These are phyloP conservation scores for Boletus vinaceobasis DNA, from an alignment of 768 basidiomycete species.

Conservation along the genomic window DNA sequence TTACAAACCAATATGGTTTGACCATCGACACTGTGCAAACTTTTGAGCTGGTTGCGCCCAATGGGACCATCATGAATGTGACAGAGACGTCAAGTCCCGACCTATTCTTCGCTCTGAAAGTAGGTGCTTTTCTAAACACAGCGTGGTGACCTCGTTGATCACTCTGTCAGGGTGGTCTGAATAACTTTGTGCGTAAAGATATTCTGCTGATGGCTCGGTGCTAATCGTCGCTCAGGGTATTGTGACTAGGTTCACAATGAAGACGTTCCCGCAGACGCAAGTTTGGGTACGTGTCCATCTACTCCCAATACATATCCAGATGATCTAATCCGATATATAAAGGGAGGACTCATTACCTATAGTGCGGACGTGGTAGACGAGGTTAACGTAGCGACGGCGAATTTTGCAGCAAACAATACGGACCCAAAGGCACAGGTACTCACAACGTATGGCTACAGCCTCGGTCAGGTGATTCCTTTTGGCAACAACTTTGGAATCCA, in stretches of 20 bases:
- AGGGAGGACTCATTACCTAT: conserved; percentile 51
- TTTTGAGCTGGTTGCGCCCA: conserved; percentile 49
- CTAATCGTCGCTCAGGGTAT: conserved; percentile 41
- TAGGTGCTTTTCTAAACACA: conserved; percentile 9
- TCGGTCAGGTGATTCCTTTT: not conserved
- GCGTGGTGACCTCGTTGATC: not conserved
- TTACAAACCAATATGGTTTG: conserved; percentile 59
- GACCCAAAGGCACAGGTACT: conserved; percentile 37
- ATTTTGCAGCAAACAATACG: conserved; percentile 8
- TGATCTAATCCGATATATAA: not conserved
- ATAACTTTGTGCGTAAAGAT: conserved; percentile 46
- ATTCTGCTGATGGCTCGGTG: not conserved
- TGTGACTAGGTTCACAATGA: conserved; percentile 55
- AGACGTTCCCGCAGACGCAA: conserved; percentile 48
- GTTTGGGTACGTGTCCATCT: conserved; percentile 50
- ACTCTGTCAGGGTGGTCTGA: conserved; percentile 49
- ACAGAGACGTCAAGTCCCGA: conserved; percentile 33
- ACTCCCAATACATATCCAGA: not conserved
- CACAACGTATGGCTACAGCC: conserved; percentile 37
- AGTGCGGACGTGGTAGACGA: conserved; percentile 4
- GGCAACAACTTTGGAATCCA: not conserved
- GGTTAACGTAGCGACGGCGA: conserved; percentile 17
- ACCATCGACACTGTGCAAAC: conserved; percentile 52
- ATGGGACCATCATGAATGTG: conserved; percentile 40
- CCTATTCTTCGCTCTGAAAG: conserved; percentile 44